phyloP scores from a whole-genome alignment of 2,329 filamentous ascomycete species.

The Verticillium klebahnii region DNA sequence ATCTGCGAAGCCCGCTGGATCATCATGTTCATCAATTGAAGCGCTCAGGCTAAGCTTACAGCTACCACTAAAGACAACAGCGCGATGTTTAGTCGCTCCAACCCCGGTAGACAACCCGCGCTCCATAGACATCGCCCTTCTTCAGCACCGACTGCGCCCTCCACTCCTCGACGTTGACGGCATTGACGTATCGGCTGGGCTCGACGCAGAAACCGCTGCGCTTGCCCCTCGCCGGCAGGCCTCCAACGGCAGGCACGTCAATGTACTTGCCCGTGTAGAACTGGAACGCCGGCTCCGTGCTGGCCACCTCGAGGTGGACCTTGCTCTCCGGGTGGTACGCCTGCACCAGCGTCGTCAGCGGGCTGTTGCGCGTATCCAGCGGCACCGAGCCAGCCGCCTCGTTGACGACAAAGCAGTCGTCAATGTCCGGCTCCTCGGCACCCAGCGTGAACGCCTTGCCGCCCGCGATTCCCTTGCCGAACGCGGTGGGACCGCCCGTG shows the following conservation, averaged over 20 bases:
- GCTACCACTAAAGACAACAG: not conserved
- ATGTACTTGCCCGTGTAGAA: constrained; percentile 92
- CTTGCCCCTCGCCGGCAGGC: constrained; percentile 57
- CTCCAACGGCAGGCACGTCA: constrained; percentile 64
- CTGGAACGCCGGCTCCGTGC: constrained; percentile 94
- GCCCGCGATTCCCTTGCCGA: constrained; percentile 56
- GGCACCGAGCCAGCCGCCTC: constrained; percentile 54
- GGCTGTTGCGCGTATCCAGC: constrained; percentile 59
- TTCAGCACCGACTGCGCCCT: constrained; percentile 73
- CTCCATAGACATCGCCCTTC: constrained; percentile 80
- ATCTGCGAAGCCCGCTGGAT: not conserved
- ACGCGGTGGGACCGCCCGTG: constrained; percentile 58
- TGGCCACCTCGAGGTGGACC: constrained; percentile 79
- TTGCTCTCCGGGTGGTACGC: constrained; percentile 70
- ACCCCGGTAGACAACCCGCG: constrained; percentile 74
- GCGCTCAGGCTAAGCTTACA: not conserved
- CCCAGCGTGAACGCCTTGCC: constrained; percentile 68
- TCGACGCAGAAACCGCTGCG: constrained; percentile 87
- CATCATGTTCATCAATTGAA: not conserved
- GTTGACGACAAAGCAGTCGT: constrained; percentile 86
- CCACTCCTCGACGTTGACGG: constrained; percentile 77
- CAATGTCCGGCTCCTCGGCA: constrained; percentile 68
- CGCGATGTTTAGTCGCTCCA: constrained; percentile 63
- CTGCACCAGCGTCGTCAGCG: constrained; percentile 63
- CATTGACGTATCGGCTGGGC: constrained; percentile 87